Evolutionary conservation across 768 basidiomycete species (phyloP), one percentile per base, ranked within the genome.

Genomic region (Candolleomyces efflorescens): DNA sequence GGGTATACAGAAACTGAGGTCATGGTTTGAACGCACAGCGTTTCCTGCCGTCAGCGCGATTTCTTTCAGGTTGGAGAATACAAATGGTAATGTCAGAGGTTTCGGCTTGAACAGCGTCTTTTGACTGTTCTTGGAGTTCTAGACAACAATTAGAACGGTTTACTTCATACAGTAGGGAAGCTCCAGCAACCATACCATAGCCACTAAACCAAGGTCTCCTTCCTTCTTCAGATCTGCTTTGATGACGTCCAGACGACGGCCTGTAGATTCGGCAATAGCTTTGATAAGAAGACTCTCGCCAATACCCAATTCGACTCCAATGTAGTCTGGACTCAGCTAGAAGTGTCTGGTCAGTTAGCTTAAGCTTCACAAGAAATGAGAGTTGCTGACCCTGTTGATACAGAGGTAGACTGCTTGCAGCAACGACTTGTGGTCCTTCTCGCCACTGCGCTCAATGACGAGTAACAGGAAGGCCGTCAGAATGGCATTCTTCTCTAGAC

Each of bases 71-170:
- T 85, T 88, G n/a, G 85, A 82, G 69, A 99, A 99, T 3, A 98
- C 95, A 56, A 84, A 86, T 3, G 90, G 85, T 0, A 99, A 78
- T 0, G 92, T 98, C 59, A 99, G 73, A 1, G 92, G 81, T 68
- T 95, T 98, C 3, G 93, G 91, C 71, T 94, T 96, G 79, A 96
- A 97, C 53, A 99, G 73, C 1, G 92, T 94, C 70, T 90, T 92
- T 71, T 98, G 96, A 60, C 81, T 87, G 64, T 90, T 92, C 75
- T 95, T 92, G 17, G 95, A 98, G 65, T 87, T 93, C 94, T 98
- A 63, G 2, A 36, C 38, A 45, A 12, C 52, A 56, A 27, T 32
- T 13, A 45, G 36, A 48, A 53, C 15, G 12, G 23, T 41, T 38
- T 12, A 39, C 52, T 11, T 55, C 57, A 39, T 53, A 53, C 56